Base-by-base conservation (phyloP, 1,139 yeast genomes). In the Hansenula lynferdii region DNA sequence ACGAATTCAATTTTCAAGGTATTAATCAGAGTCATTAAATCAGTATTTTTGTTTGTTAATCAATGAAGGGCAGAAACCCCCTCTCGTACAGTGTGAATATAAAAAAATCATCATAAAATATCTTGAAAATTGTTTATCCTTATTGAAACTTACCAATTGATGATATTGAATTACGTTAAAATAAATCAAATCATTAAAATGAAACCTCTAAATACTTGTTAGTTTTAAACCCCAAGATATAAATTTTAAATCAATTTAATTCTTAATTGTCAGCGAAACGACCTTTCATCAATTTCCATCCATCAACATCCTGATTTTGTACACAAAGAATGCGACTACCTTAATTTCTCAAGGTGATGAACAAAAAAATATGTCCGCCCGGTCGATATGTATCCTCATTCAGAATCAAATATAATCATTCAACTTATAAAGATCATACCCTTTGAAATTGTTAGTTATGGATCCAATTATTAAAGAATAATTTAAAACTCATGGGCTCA, bases 1-100 rank as follows among this genome's bases (percentile, higher is more conserved):
- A n/a, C n/a, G n/a, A n/a, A n/a, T n/a, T n/a, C n/a, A n/a, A n/a
- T n/a, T n/a, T n/a, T n/a, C n/a, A n/a, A n/a, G n/a, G n/a, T n/a
- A n/a, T 23, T 12, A n/a, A 50, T 80, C 86, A 80, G 86, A 79
- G 71, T 80, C 86, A 80, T 80, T 80, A 80, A 79, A 80, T 79
- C 85, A 80, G 86, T 79, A 61, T 76, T 75, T 62, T 58, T 54
- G 45, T 56, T 57, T 54, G 60, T 71, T 71, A 71, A 70, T 72
- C 79, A 73, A 54, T 45, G 76, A 66, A 54, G 54, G 75, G 75
- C 43, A 44, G 34, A 40, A 41, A 40, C 43, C 36, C 60, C 36
- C 60, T 59, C 77, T 75, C 73, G 73, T 74, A 75, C 80, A 75
- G 80, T 75, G 80, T 75, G 80, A 75, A 75, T 75, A 73, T 67